These are phyloP conservation scores for Taphrina confusa DNA, from an alignment of 1,139 yeast species.

Conservation along the genomic window DNA sequence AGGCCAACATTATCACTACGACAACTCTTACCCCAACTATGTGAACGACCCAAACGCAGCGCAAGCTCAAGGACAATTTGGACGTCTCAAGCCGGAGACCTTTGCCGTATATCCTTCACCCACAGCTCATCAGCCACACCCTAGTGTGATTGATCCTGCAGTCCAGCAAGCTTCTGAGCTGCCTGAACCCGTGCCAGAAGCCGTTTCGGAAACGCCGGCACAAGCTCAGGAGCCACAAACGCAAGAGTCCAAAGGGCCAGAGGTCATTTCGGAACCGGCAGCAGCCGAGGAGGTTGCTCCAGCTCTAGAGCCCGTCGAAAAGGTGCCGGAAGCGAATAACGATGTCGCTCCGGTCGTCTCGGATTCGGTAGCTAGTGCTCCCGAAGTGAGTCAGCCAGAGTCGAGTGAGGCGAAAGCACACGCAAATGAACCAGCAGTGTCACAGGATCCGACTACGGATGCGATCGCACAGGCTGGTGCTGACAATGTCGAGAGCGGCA, in stretches of 20 bases:
- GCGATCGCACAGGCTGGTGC: neutral
- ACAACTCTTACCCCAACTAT: conserved; percentile 19
- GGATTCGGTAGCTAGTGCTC: neutral
- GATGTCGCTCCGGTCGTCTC: neutral
- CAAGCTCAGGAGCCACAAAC: neutral
- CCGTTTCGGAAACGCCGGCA: neutral
- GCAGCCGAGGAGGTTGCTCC: neutral
- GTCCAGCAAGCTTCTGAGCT: conserved; percentile 1
- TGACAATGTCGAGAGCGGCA: neutral
- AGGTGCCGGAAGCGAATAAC: neutral
- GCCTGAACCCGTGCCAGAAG: conserved; percentile 6
- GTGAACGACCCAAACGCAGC: conserved; percentile 23
- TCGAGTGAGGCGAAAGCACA: neutral
- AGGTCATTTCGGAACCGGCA: neutral
- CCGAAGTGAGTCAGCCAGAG: neutral
- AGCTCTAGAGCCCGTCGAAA: neutral
- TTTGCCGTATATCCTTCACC: conserved; percentile 17
- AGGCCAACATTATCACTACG: conserved; percentile 13
- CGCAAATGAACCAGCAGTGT: neutral
- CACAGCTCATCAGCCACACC: neutral
- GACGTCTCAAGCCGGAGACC: conserved; percentile 23
- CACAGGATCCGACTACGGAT: too few relatives aligned
- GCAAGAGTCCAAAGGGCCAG: too few relatives aligned
- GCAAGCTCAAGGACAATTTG: conserved; percentile 13
- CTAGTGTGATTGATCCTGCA: neutral